A percentile compares a stretch with the other conserved stretches of the same genome.
These are phyloP conservation scores for Xylariaceae sp. DNA, from an alignment of 2,329 filamentous ascomycete species.

Conservation along the genomic window DNA sequence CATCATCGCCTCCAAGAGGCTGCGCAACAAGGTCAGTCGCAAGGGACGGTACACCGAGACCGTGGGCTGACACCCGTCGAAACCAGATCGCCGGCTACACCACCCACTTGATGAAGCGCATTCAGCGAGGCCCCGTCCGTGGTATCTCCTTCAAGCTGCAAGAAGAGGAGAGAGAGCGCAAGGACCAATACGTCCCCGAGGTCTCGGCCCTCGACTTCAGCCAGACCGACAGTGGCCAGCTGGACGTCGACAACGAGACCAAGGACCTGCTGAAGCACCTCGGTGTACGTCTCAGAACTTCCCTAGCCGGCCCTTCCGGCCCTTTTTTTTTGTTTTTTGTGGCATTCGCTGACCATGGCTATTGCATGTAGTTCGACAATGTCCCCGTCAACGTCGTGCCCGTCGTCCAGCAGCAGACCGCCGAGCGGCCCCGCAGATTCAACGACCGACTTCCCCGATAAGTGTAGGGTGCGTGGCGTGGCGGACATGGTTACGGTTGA, in stretches of 20 bases:
- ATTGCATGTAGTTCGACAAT: constrained; percentile 69
- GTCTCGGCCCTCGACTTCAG: constrained; percentile 97
- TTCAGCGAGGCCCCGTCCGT: constrained; percentile 96
- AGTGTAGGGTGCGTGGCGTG: constrained; percentile 16
- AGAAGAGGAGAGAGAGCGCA: constrained; percentile 99
- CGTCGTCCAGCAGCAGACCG: constrained; percentile 79
- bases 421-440: constrained; percentile 78
- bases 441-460: constrained; percentile 49
- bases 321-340: too few relatives aligned
- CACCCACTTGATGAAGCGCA: constrained; percentile 99
- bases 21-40: constrained; percentile 86
- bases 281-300: constrained; percentile 73
- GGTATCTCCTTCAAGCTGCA: constrained; percentile 99
- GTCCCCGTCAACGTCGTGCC: constrained; percentile 94
- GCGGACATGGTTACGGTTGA: constrained; percentile 23
- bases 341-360: background rate
- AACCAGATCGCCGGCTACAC: constrained; percentile 91
- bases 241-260: constrained; percentile 95
- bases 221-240: constrained; percentile 84
- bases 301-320: too few relatives aligned
- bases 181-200: constrained; percentile 99
- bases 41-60: background rate
- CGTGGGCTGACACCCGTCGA: background rate
- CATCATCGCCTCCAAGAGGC: constrained; percentile 97
- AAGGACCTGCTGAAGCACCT: constrained; percentile 99